Evolutionary conservation across 2,329 filamentous ascomycete genomes (phyloP).

Genomic region (Alternaria sp.): DNA sequence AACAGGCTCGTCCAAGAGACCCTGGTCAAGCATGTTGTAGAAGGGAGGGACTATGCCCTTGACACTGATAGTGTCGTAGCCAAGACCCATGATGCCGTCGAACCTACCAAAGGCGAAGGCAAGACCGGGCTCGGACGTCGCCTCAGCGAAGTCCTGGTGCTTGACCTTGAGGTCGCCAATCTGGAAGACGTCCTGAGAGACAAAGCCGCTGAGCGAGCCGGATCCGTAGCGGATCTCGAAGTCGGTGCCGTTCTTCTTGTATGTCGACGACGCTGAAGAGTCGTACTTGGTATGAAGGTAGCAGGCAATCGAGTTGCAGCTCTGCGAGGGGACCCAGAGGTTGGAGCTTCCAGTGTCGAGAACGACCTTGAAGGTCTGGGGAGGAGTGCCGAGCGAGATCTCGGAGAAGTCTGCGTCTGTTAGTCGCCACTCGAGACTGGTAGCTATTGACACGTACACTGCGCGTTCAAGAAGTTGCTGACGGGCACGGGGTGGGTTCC

Average conservation of each 20-base stretch:
- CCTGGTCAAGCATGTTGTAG: constrained; percentile 94
- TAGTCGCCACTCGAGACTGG: constrained; percentile 19
- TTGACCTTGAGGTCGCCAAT: constrained; percentile 92
- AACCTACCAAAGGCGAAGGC: constrained; percentile 98
- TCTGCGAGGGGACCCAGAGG: constrained; percentile 92
- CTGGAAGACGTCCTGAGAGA: constrained; percentile 84
- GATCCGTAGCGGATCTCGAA: constrained; percentile 98
- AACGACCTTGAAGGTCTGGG: constrained; percentile 97
- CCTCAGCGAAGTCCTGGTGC: constrained; percentile 94
- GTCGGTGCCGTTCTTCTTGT: constrained; percentile 90
- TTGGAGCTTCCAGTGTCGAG: constrained; percentile 99
- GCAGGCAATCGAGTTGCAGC: constrained; percentile 96
- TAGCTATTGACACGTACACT: constrained; percentile 73
- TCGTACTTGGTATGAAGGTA: constrained; percentile 98
- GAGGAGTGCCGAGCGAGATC: constrained; percentile 89
- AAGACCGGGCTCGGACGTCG: constrained; percentile 92
- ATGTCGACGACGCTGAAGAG: constrained; percentile 85
- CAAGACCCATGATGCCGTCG: constrained; percentile 94
- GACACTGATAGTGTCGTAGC: constrained; percentile 96
- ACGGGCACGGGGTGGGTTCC: constrained; percentile 84
- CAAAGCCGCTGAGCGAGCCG: constrained; percentile 89
- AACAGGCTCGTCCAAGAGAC: constrained; percentile 86
- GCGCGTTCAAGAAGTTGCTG: constrained; percentile 97
- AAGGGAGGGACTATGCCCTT: constrained; percentile 95
- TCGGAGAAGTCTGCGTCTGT: constrained; percentile 83